These are phyloP conservation scores for Prunella vulgaris DNA, from an alignment of 257 asterid species.

Conservation along the genomic window DNA sequence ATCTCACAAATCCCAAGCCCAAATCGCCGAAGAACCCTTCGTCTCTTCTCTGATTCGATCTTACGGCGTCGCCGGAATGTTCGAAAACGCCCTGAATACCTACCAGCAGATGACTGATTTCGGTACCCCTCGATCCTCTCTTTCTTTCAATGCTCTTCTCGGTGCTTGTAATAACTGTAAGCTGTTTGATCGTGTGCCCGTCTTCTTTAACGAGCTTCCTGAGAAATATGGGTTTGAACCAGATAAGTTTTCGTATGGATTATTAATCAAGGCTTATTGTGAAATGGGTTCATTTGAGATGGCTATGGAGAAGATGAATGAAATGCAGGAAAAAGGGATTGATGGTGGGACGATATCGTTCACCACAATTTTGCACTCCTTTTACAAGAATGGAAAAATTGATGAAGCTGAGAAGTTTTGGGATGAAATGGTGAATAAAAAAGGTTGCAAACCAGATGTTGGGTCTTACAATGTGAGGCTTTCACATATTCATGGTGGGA, in stretches of 20 bases:
- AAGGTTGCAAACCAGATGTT: constrained; percentile 47
- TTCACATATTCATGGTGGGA: constrained; percentile 33
- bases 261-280: constrained; percentile 63
- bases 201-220: constrained; percentile 55
- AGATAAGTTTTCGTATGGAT: constrained; percentile 59
- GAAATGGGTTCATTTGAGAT: constrained; percentile 51
- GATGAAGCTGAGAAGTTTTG: constrained; percentile 66
- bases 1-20: constrained; percentile 60
- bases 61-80: constrained; percentile 73
- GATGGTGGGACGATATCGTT: constrained; percentile 36
- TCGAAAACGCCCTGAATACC: constrained; percentile 55
- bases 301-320: constrained; percentile 49
- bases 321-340: constrained; percentile 56
- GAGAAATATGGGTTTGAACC: constrained; percentile 47
- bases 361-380: constrained; percentile 47
- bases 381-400: constrained; percentile 46
- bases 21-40: constrained; percentile 62
- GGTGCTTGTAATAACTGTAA: constrained; percentile 41
- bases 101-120: constrained; percentile 58
- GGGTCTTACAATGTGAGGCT: constrained; percentile 69
- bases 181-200: constrained; percentile 45
- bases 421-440: constrained; percentile 52
- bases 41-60: constrained; percentile 68
- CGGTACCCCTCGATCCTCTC: constrained; percentile 64
- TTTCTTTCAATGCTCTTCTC: constrained; percentile 69